Evolutionary conservation across 495 filamentous ascomycete species (phyloP), one percentile per base, ranked within the genome.

Genomic region (Aspergillus egyptiacus): DNA sequence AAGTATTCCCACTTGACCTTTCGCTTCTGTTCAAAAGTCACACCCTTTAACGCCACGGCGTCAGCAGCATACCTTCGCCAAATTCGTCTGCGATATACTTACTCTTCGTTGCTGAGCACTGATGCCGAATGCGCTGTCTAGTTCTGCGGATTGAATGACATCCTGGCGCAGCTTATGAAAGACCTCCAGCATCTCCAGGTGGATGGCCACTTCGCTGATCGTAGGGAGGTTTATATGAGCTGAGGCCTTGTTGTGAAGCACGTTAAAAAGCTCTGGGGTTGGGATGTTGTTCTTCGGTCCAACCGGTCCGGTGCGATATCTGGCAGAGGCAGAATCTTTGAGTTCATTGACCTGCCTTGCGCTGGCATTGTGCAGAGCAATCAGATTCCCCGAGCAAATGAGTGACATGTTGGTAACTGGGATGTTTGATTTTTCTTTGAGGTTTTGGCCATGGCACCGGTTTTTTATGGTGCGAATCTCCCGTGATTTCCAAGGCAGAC

Each of bases 171-270:
- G 41, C 4, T 17, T 27, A 28, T 51, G 49, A 30, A 69, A 65
- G 7, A 49, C 54, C 28, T 68, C 58, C 4, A 70, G 58, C 9
- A 70, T 59, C 37, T 66, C 61, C 2, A 70, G 57, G 37, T 70
- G 67, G 7, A 58, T 53, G 5, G 65, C 63, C 36, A 63, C 67
- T 37, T 70, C 51, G 8, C 27, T 34, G 15, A n/a, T 20, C n/a
- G 47, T 42, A 5, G 47, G 47, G 4, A 50, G 38, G 1, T 28
- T 7, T 3, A 27, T 9, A 7, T 28, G 18, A 6, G 37, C 37
- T 0, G 28, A 20, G n/a, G 34, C 37, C 10, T 25, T 22, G 9
- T 15, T 31, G 1, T 19, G 5, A 1, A 43, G 47, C 24, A 5
- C 22, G 3, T 28, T 14, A 11, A 50, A 50, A 1, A 50, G 13